Evolutionary conservation across 805 yeast species (phyloP).

Genomic region (Wickerhamomyces alni): DNA sequence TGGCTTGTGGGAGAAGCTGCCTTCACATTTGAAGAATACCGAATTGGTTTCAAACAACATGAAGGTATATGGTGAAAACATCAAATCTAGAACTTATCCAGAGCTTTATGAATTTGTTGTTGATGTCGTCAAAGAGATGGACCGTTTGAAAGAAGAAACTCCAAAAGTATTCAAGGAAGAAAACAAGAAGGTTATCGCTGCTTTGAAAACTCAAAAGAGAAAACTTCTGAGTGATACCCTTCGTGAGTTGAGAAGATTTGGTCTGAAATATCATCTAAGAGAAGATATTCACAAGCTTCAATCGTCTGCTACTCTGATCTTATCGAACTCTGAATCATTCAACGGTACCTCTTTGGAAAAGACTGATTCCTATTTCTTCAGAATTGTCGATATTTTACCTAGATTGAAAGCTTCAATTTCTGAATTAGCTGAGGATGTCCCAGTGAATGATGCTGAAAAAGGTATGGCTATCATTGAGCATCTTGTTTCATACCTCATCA

Average conservation of each 20-base stretch:
- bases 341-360: slow-evolving; percentile 31
- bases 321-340: slow-evolving; percentile 50
- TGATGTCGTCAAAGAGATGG: slow-evolving; percentile 51
- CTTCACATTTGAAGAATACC: slow-evolving; percentile 48
- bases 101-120: slow-evolving; percentile 48
- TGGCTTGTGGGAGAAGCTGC: slow-evolving; percentile 49
- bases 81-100: slow-evolving; percentile 35
- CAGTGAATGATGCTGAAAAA: slow-evolving; percentile 64
- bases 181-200: slow-evolving; percentile 61
- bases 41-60: slow-evolving; percentile 49
- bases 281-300: slow-evolving; percentile 61
- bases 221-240: slow-evolving; percentile 72
- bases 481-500: slow-evolving; percentile 50
- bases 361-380: slow-evolving; percentile 53
- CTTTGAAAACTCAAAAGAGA: slow-evolving; percentile 76
- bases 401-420: slow-evolving; percentile 62
- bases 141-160: slow-evolving; percentile 65
- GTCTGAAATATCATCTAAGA: slow-evolving; percentile 61
- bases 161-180: slow-evolving; percentile 69
- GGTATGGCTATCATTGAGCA: slow-evolving; percentile 77
- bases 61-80: slow-evolving; percentile 36
- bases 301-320: slow-evolving; percentile 53
- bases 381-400: slow-evolving; percentile 75
- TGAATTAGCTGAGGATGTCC: slow-evolving; percentile 64
- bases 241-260: slow-evolving; percentile 68